Percentiles rank a stretch among this genome's conserved stretches.
Evolutionary conservation across 306 rosid genomes (phyloP).

Genomic region (Morella rubra): DNA sequence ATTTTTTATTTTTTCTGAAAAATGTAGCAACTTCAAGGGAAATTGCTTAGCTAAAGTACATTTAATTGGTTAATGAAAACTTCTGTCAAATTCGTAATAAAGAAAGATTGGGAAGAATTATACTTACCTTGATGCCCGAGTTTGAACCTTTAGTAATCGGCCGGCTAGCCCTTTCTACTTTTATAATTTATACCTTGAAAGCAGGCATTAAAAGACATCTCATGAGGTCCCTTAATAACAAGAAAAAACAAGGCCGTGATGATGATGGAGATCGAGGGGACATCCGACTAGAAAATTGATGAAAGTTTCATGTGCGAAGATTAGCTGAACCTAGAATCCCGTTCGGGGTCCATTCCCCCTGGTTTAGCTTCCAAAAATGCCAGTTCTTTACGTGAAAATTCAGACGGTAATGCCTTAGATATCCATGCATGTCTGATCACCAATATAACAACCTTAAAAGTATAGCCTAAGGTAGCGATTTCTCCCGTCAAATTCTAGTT

Average conservation of each 20-base stretch:
- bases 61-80: no score
- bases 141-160: neutral
- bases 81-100: no score
- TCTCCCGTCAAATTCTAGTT: no score
- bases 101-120: neutral
- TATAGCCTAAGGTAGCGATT: no score
- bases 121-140: neutral
- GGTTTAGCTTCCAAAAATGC: neutral
- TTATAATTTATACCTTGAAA: neutral
- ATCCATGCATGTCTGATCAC: no score
- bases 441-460: no score
- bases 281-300: neutral
- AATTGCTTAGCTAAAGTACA: neutral
- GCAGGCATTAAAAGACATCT: neutral
- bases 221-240: neutral
- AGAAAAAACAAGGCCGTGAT: neutral
- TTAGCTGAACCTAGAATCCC: neutral
- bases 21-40: neutral
- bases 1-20: neutral
- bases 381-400: neutral
- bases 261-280: neutral
- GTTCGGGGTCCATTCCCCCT: neutral
- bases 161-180: neutral
- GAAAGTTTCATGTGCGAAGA: neutral
- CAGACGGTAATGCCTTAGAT: no score